phyloP scores from a whole-genome alignment of 2,329 filamentous ascomycete species.

The Aschersonia sp. region DNA sequence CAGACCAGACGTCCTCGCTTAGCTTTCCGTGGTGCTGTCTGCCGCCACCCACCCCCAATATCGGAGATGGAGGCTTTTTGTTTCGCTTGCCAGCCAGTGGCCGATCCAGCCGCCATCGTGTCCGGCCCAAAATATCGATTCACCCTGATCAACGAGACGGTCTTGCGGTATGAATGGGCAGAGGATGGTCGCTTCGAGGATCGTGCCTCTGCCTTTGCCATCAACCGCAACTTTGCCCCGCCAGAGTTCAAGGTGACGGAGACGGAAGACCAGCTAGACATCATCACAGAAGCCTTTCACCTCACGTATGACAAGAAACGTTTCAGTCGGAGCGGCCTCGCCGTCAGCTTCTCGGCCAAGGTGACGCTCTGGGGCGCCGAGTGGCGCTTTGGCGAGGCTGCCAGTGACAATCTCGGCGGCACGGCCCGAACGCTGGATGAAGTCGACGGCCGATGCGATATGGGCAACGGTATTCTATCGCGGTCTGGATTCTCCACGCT shows the following conservation, averaged over 20 bases:
- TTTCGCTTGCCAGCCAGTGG: conserved; percentile 2
- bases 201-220: conserved; percentile 44
- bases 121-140: conserved; percentile 34
- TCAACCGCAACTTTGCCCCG: conserved; percentile 26
- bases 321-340: conserved; percentile 36
- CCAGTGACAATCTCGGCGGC: conserved; percentile 23
- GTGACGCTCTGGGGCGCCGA: conserved; percentile 6
- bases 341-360: conserved; percentile 26
- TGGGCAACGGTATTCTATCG: conserved; percentile 37
- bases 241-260: conserved; percentile 34
- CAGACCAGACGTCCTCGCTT: too few species aligned
- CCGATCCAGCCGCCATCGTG: conserved; percentile 2
- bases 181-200: conserved; percentile 46
- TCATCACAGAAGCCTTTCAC: conserved; percentile 39
- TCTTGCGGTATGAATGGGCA: conserved; percentile 49
- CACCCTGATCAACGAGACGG: conserved; percentile 38
- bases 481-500: conserved; percentile 33
- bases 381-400: conserved; percentile 35
- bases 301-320: conserved; percentile 42
- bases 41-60: background rate
- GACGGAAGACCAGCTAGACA: conserved; percentile 30
- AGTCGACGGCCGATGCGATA: conserved; percentile 31
- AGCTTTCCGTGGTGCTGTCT: background rate
- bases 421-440: conserved; percentile 41
- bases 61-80: conserved; percentile 1